phyloP scores from a whole-genome alignment of 108 stramenopile species.

The Heterococcus sp. region DNA sequence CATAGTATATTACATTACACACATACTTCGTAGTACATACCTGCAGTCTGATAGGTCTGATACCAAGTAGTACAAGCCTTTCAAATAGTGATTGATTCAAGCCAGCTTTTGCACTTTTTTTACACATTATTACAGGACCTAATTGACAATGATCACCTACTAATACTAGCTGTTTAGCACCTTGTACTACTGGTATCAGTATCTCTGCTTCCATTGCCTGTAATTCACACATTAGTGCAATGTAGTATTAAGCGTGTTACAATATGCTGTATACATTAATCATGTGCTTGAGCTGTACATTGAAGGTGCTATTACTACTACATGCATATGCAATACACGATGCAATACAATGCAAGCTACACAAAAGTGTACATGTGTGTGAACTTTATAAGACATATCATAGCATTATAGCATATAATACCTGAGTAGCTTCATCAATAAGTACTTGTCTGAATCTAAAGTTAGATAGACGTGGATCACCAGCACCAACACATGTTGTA shows the following conservation, averaged over 20 bases:
- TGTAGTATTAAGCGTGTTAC: too few species aligned
- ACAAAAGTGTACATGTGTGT: too few species aligned
- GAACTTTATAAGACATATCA: too few species aligned
- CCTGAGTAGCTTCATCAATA: slow-evolving; percentile 98
- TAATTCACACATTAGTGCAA: too few species aligned
- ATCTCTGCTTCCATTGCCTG: slow-evolving; percentile 95
- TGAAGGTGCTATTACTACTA: too few species aligned
- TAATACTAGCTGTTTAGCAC: slow-evolving; percentile 92
- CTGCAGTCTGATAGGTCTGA: slow-evolving; percentile 90
- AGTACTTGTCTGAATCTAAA: slow-evolving; percentile 70
- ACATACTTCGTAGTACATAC: not conserved
- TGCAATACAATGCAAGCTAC: too few species aligned
- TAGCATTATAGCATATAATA: too few species aligned
- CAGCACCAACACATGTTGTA: slow-evolving; percentile 95
- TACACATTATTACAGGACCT: slow-evolving; percentile 93
- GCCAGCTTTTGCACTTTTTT: slow-evolving; percentile 90
- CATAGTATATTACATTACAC: not conserved
- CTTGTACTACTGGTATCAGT: slow-evolving; percentile 90
- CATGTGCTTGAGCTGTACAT: too few species aligned
- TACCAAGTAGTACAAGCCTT: slow-evolving; percentile 86
- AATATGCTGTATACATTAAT: too few species aligned
- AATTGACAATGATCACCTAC: slow-evolving; percentile 99
- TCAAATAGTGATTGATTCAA: slow-evolving; percentile 92
- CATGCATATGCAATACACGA: too few species aligned
- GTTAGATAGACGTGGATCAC: slow-evolving; percentile 89